Evolutionary conservation across 1,139 yeast species (phyloP), one percentile per base, ranked within the genome.

Genomic region (Yueomyces sp.): DNA sequence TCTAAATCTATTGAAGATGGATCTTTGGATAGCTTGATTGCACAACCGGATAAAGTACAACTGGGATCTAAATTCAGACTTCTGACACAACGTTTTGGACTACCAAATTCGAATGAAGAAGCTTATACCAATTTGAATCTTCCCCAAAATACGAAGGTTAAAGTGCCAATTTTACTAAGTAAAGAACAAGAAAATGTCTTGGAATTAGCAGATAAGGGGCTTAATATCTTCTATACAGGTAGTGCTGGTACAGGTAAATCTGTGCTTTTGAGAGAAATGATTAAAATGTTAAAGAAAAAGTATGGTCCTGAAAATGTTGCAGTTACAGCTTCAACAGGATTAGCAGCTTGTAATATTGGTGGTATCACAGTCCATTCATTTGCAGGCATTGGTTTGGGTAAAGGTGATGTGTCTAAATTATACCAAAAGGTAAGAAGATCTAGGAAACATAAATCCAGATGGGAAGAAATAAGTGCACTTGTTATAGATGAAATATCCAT

Each of bases 231-330:
- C 57, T 87, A 83, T 55, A 87, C 96, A 0, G 97, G 97, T 36
- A 84, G 96, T 36, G 97, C 97, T 0, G 97, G 96, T 55, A 87
- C 96, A 1, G 97, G 97, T 55, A 87, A 87, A 59, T 85, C 96
- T 1, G 79, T 87, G 4, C 67, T 84, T 25, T 66, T 93, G 41
- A 70, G 81, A 46, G 73, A 81, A 29, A 71, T 91, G 37, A 89
- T 91, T 43, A 72, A 75, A 48, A 68, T 73, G 0, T 64, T 91
- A 44, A 70, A 68, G 46, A 45, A 51, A 1, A 69, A 66, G 43
- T 69, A 77, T 54, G 69, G 70, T 1, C 57, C 56, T 2, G 74
- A 75, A 1, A 57, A 68, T 11, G 87, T 87, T 1, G 93, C 86
- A 0, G 85, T 86, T 1, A 86, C 96, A 0, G 96, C 96, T 0